A percentile compares a stretch with the other conserved stretches of the same genome.
phyloP scores from a whole-genome alignment of 805 yeast species.

The Saccharomycopsis guyanensis region DNA sequence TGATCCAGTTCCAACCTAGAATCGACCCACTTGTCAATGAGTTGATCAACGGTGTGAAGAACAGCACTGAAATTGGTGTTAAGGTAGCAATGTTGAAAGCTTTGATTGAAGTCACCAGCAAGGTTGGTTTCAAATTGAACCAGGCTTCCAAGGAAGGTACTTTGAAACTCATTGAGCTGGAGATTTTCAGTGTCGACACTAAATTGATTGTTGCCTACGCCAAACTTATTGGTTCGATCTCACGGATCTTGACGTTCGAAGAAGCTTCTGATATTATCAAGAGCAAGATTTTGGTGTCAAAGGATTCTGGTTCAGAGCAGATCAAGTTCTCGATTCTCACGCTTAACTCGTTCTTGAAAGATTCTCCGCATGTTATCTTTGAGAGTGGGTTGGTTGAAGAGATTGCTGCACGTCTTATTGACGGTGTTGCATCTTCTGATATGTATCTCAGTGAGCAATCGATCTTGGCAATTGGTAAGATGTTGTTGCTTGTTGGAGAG shows the following conservation, averaged over 20 bases:
- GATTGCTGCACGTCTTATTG: slow-evolving; percentile 41
- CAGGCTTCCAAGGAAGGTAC: slow-evolving; percentile 65
- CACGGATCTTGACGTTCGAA: slow-evolving; percentile 54
- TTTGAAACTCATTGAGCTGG: slow-evolving; percentile 67
- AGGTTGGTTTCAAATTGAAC: slow-evolving; percentile 72
- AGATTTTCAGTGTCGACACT: slow-evolving; percentile 47
- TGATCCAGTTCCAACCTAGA: slow-evolving; percentile 84
- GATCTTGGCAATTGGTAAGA: slow-evolving; percentile 73
- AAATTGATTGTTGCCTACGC: slow-evolving; percentile 71
- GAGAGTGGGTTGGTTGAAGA: slow-evolving; percentile 42
- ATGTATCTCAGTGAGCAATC: slow-evolving; percentile 68
- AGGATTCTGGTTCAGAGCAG: slow-evolving; percentile 35
- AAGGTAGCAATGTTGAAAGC: slow-evolving; percentile 83
- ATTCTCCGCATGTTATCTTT: slow-evolving; percentile 61
- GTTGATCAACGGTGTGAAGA: slow-evolving; percentile 66
- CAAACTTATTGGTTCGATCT: slow-evolving; percentile 65
- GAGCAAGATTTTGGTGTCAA: slow-evolving; percentile 45
- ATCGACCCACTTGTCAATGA: slow-evolving; percentile 90
- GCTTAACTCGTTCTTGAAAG: slow-evolving; percentile 71
- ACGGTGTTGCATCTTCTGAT: slow-evolving; percentile 34
- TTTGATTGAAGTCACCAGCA: slow-evolving; percentile 68
- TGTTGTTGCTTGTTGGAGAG: slow-evolving; percentile 48
- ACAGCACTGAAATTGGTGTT: slow-evolving; percentile 59
- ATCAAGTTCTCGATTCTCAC: slow-evolving; percentile 62
- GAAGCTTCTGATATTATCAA: slow-evolving; percentile 57